Conservation (phyloP, 306 rosid genomes). For the Vigna radiata region DNA sequence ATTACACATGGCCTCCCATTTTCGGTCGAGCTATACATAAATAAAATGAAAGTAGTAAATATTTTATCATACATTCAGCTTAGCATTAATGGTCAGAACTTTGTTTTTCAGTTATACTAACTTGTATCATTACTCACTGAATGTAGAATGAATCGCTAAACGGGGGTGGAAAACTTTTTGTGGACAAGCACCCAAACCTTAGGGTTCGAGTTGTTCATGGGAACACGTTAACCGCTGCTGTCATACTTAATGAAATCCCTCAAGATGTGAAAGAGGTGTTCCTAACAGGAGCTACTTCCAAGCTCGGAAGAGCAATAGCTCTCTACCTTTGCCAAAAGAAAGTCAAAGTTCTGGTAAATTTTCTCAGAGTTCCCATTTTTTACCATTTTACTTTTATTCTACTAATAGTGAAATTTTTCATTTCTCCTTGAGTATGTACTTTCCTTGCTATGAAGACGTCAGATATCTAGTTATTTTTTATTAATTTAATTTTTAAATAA, state of each 20-base stretch:
- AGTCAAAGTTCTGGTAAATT: slow-evolving; percentile 85
- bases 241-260: slow-evolving; percentile 83
- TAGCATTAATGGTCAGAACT: neutral
- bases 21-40: neutral
- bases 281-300: slow-evolving; percentile 92
- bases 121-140: slow-evolving; percentile 16
- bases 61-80: neutral
- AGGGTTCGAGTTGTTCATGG: slow-evolving; percentile 97
- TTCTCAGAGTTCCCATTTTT: neutral
- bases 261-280: slow-evolving; percentile 80
- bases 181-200: slow-evolving; percentile 88
- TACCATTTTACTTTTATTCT: too few relatives aligned
- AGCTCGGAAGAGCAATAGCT: slow-evolving; percentile 97
- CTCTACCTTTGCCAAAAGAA: slow-evolving; percentile 86
- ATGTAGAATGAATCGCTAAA: slow-evolving; percentile 88
- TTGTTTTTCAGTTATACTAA: neutral
- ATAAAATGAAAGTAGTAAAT: slow-evolving; percentile 3
- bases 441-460: neutral
- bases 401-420: neutral
- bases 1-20: slow-evolving; percentile 18
- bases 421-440: neutral
- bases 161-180: slow-evolving; percentile 96
- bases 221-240: slow-evolving; percentile 96
- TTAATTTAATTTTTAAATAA: neutral
- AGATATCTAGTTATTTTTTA: neutral